Conservation (phyloP, 192 early-diverging fungal genomes). For the Anaeromyces robustus region DNA sequence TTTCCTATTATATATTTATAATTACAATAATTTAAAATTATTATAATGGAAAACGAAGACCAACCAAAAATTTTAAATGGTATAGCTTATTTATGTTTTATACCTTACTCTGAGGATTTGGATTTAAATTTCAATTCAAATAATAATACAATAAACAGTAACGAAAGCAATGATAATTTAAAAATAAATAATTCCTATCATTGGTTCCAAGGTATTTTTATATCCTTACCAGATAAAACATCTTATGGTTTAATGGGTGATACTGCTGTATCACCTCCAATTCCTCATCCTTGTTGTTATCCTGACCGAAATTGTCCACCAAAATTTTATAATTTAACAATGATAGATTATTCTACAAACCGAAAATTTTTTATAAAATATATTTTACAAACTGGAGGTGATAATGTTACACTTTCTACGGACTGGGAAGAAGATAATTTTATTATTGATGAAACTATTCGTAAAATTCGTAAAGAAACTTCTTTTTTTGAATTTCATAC, state of each 20-base stretch:
- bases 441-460: neutral
- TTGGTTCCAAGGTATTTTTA: neutral
- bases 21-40: no score
- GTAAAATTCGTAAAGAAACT: neutral
- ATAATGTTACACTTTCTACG: neutral
- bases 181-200: neutral
- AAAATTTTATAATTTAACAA: neutral
- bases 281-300: neutral
- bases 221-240: neutral
- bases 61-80: no score
- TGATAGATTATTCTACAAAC: neutral
- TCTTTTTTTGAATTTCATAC: neutral
- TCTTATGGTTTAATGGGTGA: neutral
- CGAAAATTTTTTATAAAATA: neutral
- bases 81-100: no score
- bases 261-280: neutral
- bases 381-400: neutral
- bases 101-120: no score
- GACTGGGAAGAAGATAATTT: neutral
- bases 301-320: neutral
- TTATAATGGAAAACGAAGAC: no score
- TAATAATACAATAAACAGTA: no score
- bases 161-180: no score
- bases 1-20: no score
- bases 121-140: no score